Evolutionary conservation across 495 filamentous ascomycete genomes (phyloP).

Genomic region (Xylaria intraflava): DNA sequence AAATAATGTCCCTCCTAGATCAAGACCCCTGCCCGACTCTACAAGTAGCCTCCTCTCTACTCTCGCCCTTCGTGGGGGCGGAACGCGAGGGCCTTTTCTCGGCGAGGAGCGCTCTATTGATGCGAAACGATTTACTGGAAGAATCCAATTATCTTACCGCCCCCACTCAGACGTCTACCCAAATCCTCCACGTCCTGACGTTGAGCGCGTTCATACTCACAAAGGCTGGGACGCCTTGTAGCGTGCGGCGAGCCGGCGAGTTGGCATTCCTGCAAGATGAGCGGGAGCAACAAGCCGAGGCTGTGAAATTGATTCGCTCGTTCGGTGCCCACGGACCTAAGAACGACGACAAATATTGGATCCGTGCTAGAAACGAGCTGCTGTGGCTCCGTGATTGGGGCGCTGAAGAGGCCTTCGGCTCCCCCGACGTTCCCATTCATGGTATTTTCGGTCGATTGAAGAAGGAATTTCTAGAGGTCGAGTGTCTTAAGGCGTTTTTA

Average conservation of each 20-base stretch:
- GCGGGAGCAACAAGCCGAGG: slow-evolving; percentile 58
- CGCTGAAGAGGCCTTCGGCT: slow-evolving; percentile 31
- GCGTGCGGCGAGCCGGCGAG: slow-evolving; percentile 53
- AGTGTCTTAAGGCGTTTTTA: slow-evolving; percentile 68
- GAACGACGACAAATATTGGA: slow-evolving; percentile 64
- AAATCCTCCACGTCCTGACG: slow-evolving; percentile 60
- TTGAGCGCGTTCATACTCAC: slow-evolving; percentile 61
- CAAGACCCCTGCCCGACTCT: slow-evolving; percentile 48
- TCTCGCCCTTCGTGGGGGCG: slow-evolving; percentile 35
- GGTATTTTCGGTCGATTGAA: slow-evolving; percentile 69
- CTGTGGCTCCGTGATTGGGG: slow-evolving; percentile 83
- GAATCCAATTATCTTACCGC: slow-evolving; percentile 60
- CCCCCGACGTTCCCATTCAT: slow-evolving; percentile 28
- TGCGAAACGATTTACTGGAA: slow-evolving; percentile 52
- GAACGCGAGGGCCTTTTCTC: slow-evolving; percentile 26
- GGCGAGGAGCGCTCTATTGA: slow-evolving; percentile 34
- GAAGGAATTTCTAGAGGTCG: slow-evolving; percentile 57
- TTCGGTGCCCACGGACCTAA: slow-evolving; percentile 44
- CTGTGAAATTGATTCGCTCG: slow-evolving; percentile 55
- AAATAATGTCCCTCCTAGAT: slow-evolving; percentile 54
- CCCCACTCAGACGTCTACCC: slow-evolving; percentile 52
- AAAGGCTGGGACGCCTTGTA: slow-evolving; percentile 52
- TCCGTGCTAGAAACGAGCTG: slow-evolving; percentile 55
- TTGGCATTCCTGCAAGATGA: slow-evolving; percentile 51
- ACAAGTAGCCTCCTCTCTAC: slow-evolving; percentile 34